Conservation (phyloP, 164 flowering plant species). For the Annona cherimola region DNA sequence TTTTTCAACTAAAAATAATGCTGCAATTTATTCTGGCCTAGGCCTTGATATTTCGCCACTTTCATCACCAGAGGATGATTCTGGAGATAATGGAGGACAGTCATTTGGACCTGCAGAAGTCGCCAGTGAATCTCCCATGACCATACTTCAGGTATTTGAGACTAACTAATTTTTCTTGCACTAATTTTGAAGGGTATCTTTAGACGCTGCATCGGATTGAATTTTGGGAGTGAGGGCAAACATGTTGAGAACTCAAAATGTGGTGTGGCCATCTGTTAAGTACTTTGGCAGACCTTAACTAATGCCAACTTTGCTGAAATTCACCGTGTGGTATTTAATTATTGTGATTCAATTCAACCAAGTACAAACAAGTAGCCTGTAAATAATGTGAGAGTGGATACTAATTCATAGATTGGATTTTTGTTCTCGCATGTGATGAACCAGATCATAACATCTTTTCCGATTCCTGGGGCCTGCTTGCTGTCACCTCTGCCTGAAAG, state of each 20-base stretch:
- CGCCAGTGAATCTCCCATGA: constrained; percentile 42
- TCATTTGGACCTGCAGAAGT: constrained; percentile 24
- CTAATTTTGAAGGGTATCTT: not conserved
- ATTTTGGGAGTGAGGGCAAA: not conserved
- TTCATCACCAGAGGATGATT: constrained; percentile 54
- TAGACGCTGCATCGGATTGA: not conserved
- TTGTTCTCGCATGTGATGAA: constrained; percentile 15
- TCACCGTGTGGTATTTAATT: not conserved
- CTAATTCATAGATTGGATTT: not conserved
- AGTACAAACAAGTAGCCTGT: not conserved
- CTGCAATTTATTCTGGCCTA: constrained; percentile 78
- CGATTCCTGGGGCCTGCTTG: constrained; percentile 32
- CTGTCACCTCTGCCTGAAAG: constrained; percentile 67
- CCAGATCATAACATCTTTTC: constrained; percentile 68
- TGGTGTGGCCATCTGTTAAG: not conserved
- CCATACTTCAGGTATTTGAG: constrained; percentile 55
- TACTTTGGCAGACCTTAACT: too few species aligned
- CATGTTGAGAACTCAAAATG: not conserved
- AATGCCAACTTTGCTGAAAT: not conserved
- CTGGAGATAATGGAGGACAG: constrained; percentile 36
- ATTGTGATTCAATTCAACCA: not conserved
- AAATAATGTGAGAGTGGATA: not conserved
- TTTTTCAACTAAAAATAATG: constrained; percentile 47
- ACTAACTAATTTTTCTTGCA: not conserved
- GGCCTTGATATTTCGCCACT: constrained; percentile 74